These are phyloP conservation scores for Ustilago vetiveriae DNA, from an alignment of 1,284 basidiomycete genomes.

Conservation along the genomic window DNA sequence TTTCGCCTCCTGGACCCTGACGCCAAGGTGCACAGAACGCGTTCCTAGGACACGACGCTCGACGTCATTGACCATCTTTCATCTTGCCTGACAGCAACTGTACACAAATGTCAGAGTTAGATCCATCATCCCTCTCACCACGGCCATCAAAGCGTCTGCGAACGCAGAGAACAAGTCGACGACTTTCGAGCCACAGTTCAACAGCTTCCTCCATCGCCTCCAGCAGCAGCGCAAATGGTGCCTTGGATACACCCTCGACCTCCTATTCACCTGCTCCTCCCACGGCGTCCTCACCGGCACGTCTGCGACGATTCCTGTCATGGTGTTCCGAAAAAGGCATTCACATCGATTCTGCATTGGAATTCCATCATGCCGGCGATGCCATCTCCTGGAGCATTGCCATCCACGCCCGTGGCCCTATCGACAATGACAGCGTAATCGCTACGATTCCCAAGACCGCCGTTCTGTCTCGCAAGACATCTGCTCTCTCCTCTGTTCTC, in stretches of 20 bases:
- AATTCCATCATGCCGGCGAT: constrained; percentile 15
- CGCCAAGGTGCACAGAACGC: too few relatives aligned
- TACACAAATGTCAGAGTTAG: background rate
- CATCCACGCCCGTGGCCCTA: constrained; percentile 10
- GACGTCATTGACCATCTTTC: too few relatives aligned
- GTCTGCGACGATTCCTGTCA: constrained; percentile 14
- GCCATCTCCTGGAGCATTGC: constrained; percentile 29
- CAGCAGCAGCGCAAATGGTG: background rate
- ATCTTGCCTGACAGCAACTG: too few relatives aligned
- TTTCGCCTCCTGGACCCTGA: too few relatives aligned
- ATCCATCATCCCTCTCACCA: background rate
- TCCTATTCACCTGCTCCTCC: constrained; percentile 9
- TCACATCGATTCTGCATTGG: constrained; percentile 12
- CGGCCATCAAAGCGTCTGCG: too few relatives aligned
- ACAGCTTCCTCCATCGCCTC: background rate
- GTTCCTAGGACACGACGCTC: too few relatives aligned
- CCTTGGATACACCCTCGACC: constrained; percentile 4
- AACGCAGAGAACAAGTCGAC: background rate
- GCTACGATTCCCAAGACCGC: constrained; percentile 41
- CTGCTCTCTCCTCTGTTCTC: constrained; percentile 21
- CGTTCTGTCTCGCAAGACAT: constrained; percentile 42
- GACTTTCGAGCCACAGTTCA: background rate
- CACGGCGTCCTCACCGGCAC: background rate
- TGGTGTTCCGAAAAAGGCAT: constrained; percentile 17
- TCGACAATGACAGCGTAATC: constrained; percentile 16